Evolutionary conservation across 768 basidiomycete species (phyloP).

Genomic region (Russula vinacea): DNA sequence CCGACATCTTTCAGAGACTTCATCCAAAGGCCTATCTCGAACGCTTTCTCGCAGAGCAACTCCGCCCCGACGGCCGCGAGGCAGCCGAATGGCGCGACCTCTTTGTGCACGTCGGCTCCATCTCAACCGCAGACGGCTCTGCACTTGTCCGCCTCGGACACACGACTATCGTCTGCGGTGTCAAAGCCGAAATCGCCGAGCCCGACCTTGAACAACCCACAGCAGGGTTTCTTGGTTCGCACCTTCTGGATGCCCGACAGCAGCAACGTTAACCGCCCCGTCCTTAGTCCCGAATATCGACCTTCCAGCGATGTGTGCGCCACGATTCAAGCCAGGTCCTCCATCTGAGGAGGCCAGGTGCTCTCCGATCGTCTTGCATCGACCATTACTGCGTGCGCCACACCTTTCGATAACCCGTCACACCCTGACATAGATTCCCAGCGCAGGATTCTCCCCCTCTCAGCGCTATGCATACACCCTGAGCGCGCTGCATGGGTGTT

Average conservation of each 20-base stretch:
- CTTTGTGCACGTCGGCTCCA: constrained; percentile 79
- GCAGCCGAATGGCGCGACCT: constrained; percentile 68
- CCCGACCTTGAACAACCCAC: constrained; percentile 75
- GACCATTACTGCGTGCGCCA: constrained; percentile 72
- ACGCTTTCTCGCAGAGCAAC: constrained; percentile 72
- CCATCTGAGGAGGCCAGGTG: constrained; percentile 94
- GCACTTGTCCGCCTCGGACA: constrained; percentile 87
- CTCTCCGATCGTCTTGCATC: constrained; percentile 74
- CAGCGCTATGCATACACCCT: constrained; percentile 73
- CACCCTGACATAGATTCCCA: constrained; percentile 34
- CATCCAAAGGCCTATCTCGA: constrained; percentile 88
- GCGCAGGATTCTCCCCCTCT: constrained; percentile 64
- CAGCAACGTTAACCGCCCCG: constrained; percentile 34
- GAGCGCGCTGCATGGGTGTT: constrained; percentile 86
- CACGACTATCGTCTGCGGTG: constrained; percentile 93
- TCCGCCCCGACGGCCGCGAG: constrained; percentile 82
- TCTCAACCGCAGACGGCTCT: constrained; percentile 91
- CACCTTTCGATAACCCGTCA: not conserved
- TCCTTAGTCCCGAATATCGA: constrained; percentile 83
- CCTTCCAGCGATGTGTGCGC: constrained; percentile 88
- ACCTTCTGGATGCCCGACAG: not conserved
- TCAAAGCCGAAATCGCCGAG: constrained; percentile 93
- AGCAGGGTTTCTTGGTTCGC: constrained; percentile 79
- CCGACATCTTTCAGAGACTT: constrained; percentile 72
- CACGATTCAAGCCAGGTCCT: constrained; percentile 92